Base-by-base conservation (phyloP, 495 filamentous ascomycete genomes). In the Penicillium ochrochloron region DNA sequence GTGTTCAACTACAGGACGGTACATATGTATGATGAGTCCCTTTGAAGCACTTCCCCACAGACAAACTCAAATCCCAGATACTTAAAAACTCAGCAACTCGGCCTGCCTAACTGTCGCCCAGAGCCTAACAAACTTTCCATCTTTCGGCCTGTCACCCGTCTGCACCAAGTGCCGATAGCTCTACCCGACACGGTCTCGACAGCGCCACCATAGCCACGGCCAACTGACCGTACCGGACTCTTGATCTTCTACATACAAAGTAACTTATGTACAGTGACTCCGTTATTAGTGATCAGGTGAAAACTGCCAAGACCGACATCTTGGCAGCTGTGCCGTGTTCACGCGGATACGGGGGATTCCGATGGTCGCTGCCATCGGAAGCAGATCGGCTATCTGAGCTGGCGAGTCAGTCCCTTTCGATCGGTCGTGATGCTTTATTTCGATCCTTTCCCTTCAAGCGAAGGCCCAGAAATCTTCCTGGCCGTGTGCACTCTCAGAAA, bases 141-240 rank as follows among this genome's bases (percentile, higher is more conserved):
- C 25, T 31, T 10, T 31, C 27, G 12, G 27, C 15, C 25, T 52
- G 48, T 31, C 25, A 17, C 6, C 17, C 17, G 56, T 42, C 5
- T 14, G 4, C 33, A 23, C 1, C 44, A 68, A 60, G 60, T 68
- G 50, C 66, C 66, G 66, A 62, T 19, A 42, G 10, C 23, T 42
- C 48, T 56, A 62, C 33, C 66, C 63, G 66, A 52, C 11, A 11
- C 3, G 5, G 7, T n/a, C 42, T 57, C 3, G 37, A 41, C 52
- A 57, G 14, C 29, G 34, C n/a, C n/a, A 14, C 25, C 33, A 12
- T n/a, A 21, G 37, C 41, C 33, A 21, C 54, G 23, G 44, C 31
- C 31, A 33, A 33, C 31, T 33, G 31, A 33, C 8, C 37, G 53
- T n/a, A 14, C 50, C 57, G 37, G 19, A 34, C 41, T 29, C 34